These are phyloP conservation scores for Mortierella sp. DNA, from an alignment of 371 early-diverging fungal species.

Conservation along the genomic window DNA sequence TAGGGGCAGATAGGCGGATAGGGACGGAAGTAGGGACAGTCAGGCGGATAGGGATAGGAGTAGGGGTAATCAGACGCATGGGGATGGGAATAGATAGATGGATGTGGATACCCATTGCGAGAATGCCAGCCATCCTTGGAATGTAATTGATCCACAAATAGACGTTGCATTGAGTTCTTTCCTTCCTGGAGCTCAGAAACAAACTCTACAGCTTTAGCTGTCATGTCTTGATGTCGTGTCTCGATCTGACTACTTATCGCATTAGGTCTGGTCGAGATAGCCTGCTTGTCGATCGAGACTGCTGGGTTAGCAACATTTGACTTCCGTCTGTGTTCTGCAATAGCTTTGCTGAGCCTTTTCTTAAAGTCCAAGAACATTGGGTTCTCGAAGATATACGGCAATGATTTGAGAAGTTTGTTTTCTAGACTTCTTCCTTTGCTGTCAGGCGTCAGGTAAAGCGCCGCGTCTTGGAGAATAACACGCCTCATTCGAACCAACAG, in stretches of 20 bases:
- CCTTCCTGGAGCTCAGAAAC: too few species aligned
- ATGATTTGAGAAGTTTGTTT: conserved; percentile 13
- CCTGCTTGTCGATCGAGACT: not conserved
- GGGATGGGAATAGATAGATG: too few species aligned
- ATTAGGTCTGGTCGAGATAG: not conserved
- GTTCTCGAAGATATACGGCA: conserved; percentile 17
- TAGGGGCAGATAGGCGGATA: too few species aligned
- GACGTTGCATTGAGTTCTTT: too few species aligned
- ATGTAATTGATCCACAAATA: too few species aligned
- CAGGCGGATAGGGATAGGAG: too few species aligned
- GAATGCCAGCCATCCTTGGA: too few species aligned
- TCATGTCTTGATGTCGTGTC: not conserved
- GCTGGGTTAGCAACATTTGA: not conserved
- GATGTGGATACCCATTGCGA: too few species aligned
- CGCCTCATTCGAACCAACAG: conserved; percentile 30
- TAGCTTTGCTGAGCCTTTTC: conserved; percentile 6
- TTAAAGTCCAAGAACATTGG: conserved; percentile 14
- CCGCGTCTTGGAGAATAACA: conserved; percentile 34
- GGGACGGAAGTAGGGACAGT: too few species aligned
- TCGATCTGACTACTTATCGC: not conserved
- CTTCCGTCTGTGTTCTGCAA: not conserved
- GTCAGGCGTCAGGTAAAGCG: conserved; percentile 9
- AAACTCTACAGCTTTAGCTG: not conserved
- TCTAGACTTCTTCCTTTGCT: not conserved
- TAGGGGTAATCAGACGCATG: too few species aligned